A percentile compares a stretch with the other conserved stretches of the same genome.
These are phyloP conservation scores for Leptosphaerulina australis DNA, from an alignment of 2,329 filamentous ascomycete species.

Conservation along the genomic window DNA sequence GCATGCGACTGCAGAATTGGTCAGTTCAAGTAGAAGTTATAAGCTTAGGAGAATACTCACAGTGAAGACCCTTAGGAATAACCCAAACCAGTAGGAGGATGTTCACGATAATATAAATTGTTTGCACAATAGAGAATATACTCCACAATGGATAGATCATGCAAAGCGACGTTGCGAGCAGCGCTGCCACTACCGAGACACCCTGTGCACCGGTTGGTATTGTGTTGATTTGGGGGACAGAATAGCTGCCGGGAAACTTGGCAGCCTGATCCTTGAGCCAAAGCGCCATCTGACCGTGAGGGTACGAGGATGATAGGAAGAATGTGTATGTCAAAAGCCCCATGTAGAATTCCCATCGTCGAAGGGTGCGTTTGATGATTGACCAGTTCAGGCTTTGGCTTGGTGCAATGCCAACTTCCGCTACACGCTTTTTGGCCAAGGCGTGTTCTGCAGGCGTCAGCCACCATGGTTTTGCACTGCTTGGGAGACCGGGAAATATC, in stretches of 20 bases:
- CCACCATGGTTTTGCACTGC: slow-evolving; percentile 58
- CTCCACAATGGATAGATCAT: slow-evolving; percentile 59
- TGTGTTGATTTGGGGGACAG: slow-evolving; percentile 57
- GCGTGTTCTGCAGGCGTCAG: slow-evolving; percentile 48
- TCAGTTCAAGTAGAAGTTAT: slow-evolving; percentile 3
- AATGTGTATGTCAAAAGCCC: slow-evolving; percentile 57
- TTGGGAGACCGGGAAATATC: slow-evolving; percentile 60
- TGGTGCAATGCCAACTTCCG: slow-evolving; percentile 40
- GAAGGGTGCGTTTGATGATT: slow-evolving; percentile 55
- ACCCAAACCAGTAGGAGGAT: slow-evolving; percentile 58
- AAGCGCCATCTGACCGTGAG: slow-evolving; percentile 57
- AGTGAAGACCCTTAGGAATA: slow-evolving; percentile 54
- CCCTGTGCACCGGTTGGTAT: slow-evolving; percentile 58
- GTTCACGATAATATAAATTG: slow-evolving; percentile 52
- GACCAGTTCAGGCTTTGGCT: slow-evolving; percentile 52
- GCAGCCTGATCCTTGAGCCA: slow-evolving; percentile 58
- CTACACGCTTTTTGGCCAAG: slow-evolving; percentile 39
- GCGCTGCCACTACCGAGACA: slow-evolving; percentile 57
- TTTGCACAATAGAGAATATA: slow-evolving; percentile 53
- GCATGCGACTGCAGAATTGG: slow-evolving; percentile 32
- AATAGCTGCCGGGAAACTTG: slow-evolving; percentile 47
- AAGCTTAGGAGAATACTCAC: slow-evolving; percentile 20
- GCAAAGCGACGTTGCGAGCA: slow-evolving; percentile 58
- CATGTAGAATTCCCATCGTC: slow-evolving; percentile 60
- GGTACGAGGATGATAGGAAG: slow-evolving; percentile 51